Conservation (phyloP, 208 protist species). For the Leishmania guyanensis region DNA sequence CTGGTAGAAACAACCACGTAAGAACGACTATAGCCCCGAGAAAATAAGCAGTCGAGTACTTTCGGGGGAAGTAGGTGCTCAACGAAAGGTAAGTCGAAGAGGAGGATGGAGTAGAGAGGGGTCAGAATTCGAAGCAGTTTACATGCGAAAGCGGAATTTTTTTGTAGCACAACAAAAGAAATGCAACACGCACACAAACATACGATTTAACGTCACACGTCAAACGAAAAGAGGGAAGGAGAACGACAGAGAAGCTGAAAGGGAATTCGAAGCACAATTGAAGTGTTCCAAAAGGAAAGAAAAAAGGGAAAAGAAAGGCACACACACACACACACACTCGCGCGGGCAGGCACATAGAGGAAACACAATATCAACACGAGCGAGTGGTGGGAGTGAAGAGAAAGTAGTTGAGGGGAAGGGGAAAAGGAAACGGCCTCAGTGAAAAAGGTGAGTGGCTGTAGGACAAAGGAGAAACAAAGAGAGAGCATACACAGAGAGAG, state of each 20-base stretch:
- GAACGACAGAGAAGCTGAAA: background rate
- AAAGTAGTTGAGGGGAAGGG: background rate
- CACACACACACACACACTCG: background rate
- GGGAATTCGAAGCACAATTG: background rate
- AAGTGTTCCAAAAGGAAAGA: constrained; percentile 4
- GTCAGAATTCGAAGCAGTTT: background rate
- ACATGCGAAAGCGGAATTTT: background rate
- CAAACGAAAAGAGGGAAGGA: background rate
- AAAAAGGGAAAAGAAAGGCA: background rate
- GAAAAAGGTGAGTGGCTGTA: background rate
- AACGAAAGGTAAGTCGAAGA: background rate
- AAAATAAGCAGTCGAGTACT: background rate
- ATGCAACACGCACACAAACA: background rate
- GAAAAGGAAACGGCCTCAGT: background rate
- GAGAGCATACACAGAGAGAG: background rate
- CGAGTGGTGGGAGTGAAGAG: background rate
- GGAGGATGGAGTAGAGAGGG: background rate
- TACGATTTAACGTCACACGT: background rate
- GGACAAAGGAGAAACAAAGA: background rate
- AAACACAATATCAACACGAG: background rate
- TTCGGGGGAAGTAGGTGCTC: background rate
- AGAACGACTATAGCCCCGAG: background rate
- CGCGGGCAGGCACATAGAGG: background rate
- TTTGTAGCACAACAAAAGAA: background rate
- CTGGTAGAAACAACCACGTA: background rate